Conservation (phyloP, 441 rosid genomes). For the Eruca vesicaria region DNA sequence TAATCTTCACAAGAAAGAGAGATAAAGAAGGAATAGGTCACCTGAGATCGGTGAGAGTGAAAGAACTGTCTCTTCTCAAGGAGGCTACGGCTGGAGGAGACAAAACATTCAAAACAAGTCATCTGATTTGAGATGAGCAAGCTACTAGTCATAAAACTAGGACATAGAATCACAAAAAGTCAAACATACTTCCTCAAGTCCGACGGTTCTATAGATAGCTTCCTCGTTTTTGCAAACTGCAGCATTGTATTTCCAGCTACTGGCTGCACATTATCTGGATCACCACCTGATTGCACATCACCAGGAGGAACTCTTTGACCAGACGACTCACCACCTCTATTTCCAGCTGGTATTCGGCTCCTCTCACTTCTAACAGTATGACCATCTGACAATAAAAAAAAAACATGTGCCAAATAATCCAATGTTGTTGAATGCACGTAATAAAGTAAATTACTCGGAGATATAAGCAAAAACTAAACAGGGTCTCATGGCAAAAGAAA, state of each 20-base stretch:
- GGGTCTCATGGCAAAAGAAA: constrained; percentile 9
- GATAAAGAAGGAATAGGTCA: constrained; percentile 24
- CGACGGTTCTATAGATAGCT: constrained; percentile 82
- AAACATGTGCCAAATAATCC: background rate
- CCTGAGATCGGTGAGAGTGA: constrained; percentile 99
- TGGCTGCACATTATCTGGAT: constrained; percentile 65
- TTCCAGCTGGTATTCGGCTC: constrained; percentile 56
- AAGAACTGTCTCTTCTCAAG: constrained; percentile 93
- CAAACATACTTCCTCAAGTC: constrained; percentile 81
- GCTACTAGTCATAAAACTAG: constrained; percentile 1
- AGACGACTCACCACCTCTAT: constrained; percentile 43
- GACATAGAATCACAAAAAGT: background rate
- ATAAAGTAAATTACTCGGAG: background rate
- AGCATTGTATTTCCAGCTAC: constrained; percentile 70
- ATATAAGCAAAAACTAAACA: background rate
- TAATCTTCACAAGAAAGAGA: background rate
- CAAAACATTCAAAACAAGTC: constrained; percentile 21
- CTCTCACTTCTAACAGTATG: constrained; percentile 30
- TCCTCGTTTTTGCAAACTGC: constrained; percentile 93
- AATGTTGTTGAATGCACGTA: background rate
- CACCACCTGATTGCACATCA: constrained; percentile 50
- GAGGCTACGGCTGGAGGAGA: constrained; percentile 64
- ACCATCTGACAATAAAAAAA: constrained; percentile 28
- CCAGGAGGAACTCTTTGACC: constrained; percentile 45
- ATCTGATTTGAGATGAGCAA: constrained; percentile 7